A percentile compares a stretch with the other conserved stretches of the same genome.
Evolutionary conservation across 2,329 filamentous ascomycete genomes (phyloP).

Genomic region (Hirsutella minnesotensis): DNA sequence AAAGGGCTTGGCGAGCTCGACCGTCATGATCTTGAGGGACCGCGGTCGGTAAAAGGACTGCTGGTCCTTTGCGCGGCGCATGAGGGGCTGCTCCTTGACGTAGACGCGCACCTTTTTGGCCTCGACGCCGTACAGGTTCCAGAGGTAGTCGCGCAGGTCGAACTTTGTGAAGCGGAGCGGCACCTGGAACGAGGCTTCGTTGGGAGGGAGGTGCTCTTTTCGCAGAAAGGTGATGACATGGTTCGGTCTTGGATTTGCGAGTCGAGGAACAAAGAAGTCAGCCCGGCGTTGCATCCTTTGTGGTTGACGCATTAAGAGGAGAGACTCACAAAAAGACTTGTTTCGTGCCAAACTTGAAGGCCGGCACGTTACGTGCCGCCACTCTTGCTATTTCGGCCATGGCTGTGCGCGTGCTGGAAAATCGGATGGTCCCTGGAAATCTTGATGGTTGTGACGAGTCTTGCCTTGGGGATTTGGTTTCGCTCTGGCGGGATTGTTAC

Average conservation of each 20-base stretch:
- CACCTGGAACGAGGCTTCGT: conserved; percentile 81
- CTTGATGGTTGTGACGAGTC: not conserved
- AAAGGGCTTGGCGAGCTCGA: conserved; percentile 79
- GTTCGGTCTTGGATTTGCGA: conserved; percentile 48
- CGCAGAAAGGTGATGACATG: conserved; percentile 70
- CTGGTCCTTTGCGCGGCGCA: conserved; percentile 35
- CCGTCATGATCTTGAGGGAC: conserved; percentile 84
- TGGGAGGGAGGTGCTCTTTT: conserved; percentile 59
- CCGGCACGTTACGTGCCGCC: conserved; percentile 25
- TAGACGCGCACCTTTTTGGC: conserved; percentile 63
- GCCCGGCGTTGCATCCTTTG: not conserved
- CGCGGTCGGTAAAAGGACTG: conserved; percentile 58
- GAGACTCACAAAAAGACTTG: conserved; percentile 41
- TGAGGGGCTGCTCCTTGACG: conserved; percentile 52
- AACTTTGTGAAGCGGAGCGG: conserved; percentile 92
- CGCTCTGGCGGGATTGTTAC: conserved; percentile 7
- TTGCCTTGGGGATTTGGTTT: no score
- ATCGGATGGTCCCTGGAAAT: not conserved
- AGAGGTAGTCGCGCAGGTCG: conserved; percentile 90
- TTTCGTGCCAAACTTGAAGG: conserved; percentile 39
- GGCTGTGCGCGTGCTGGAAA: conserved; percentile 10
- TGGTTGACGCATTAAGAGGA: not conserved
- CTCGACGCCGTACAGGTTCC: conserved; percentile 69
- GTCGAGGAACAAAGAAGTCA: not conserved
- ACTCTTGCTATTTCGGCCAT: conserved; percentile 29